Base-by-base conservation (phyloP, 148 eudicot genomes). In the Vaccinium corymbosum region DNA sequence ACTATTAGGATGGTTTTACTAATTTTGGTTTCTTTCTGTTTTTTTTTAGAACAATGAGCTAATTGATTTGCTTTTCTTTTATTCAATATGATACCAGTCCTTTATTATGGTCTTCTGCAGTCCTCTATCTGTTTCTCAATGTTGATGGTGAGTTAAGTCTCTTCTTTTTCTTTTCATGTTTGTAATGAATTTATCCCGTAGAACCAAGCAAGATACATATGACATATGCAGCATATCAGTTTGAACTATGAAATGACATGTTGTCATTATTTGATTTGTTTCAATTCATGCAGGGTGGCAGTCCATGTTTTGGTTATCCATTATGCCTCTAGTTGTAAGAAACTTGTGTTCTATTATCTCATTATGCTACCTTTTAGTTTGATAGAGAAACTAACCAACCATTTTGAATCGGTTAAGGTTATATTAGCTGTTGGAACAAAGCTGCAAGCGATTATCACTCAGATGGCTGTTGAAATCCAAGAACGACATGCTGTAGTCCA, bases 401-500 rank as follows among this genome's bases (percentile, higher is more conserved):
- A 46, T 27, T 68, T n/a, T 82, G 77, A 79, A 38, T 76, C 35
- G 64, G 35, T 84, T 85, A 22, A 96, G 99, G 89, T 93, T 81
- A 86, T 90, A 68, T 86, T 96, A 86, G 88, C 94, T 76, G 92
- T 96, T 78, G 99, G 99, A 77, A 91, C 94, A 79, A 96, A 96
- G 90, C 97, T 96, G 46, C 94, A 96, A 85, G 92, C 97, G 48
- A 91, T 96, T 81, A 93, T 96, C 89, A 82, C 97, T 56, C 86
- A 62, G 73, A 96, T 96, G 99, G 98, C 99, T 9, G 90, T 96
- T 35, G 98, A 96, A 89, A 94, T 96, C 64, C 87, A 89, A 59
- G 99, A 96, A 84, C 92, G 91, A 79, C 99, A 96, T 85, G 95
- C 95, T 15, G 97, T 96, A 2, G 92, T 96, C 32, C 98, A 94